Evolutionary conservation across 345 rosid genomes (phyloP).

Genomic region (Heritiera littoralis): DNA sequence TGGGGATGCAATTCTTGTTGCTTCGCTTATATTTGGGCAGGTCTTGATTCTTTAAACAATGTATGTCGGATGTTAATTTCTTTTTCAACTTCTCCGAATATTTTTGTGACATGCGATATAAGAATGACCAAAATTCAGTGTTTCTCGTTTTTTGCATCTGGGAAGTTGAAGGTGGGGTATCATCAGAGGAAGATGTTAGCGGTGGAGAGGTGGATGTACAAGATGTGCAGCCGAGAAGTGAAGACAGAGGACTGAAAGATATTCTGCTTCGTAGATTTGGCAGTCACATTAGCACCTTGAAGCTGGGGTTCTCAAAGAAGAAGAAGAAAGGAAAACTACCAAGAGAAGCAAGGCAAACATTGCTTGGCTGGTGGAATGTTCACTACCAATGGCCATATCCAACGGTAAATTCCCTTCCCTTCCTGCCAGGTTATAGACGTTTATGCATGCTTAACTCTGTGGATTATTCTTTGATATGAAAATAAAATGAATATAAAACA

Average conservation of each 20-base stretch:
- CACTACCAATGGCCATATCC: constrained; percentile 88
- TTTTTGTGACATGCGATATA: background rate
- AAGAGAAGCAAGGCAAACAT: constrained; percentile 69
- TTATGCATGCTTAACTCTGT: background rate
- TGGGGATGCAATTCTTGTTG: background rate
- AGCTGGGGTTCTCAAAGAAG: constrained; percentile 74
- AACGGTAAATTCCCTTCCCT: constrained; percentile 41
- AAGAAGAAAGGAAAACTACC: constrained; percentile 84
- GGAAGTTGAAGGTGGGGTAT: constrained; percentile 53
- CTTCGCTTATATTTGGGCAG: background rate
- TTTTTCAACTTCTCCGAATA: background rate
- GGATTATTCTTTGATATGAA: too few relatives aligned
- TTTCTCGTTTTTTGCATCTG: background rate
- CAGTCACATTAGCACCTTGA: constrained; percentile 64
- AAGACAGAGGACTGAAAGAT: constrained; percentile 66
- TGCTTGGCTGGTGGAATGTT: constrained; percentile 75
- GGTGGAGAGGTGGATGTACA: constrained; percentile 55
- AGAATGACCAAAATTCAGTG: background rate
- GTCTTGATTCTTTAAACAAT: background rate
- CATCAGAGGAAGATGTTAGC: constrained; percentile 70
- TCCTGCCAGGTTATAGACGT: too few relatives aligned
- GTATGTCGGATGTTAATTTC: background rate
- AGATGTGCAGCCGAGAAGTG: constrained; percentile 47
- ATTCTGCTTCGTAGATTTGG: constrained; percentile 62
- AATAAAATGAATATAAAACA: too few relatives aligned